Conservation (phyloP, 768 basidiomycete genomes). For the Sarcodon sp. region DNA sequence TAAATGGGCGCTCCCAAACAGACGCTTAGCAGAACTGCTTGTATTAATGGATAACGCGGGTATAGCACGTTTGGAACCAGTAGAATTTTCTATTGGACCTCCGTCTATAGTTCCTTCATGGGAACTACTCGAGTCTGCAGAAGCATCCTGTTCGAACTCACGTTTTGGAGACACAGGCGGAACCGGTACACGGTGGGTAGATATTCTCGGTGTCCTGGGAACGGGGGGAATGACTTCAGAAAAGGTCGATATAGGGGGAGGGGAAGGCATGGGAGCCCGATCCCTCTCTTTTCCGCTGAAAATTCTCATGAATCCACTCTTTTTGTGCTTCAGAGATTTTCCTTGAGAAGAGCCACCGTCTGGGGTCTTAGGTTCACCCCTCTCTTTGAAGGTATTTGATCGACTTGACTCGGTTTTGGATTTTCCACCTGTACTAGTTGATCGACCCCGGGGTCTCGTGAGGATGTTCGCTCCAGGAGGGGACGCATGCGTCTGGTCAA, state of each 20-base stretch:
- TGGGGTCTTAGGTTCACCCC: background rate
- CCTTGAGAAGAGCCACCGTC: background rate
- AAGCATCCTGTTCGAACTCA: background rate
- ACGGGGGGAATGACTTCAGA: conserved; percentile 15
- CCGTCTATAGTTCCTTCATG: background rate
- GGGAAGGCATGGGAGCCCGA: conserved; percentile 23
- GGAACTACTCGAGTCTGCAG: background rate
- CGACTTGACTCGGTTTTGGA: background rate
- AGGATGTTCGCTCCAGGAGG: background rate
- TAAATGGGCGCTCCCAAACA: background rate
- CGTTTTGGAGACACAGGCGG: conserved; percentile 14
- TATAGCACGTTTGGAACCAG: background rate
- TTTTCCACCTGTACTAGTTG: background rate
- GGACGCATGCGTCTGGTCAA: conserved; percentile 7
- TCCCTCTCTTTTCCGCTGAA: conserved; percentile 44
- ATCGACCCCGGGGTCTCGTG: background rate
- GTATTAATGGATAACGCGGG: background rate
- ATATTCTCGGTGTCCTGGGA: conserved; percentile 8
- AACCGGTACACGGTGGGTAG: conserved; percentile 12
- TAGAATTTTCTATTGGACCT: background rate
- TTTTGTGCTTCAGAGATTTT: conserved; percentile 34
- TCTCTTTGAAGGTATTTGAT: background rate
- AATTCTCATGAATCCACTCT: conserved; percentile 71
- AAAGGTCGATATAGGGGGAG: conserved; percentile 43
- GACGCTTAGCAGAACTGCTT: background rate